Percentiles rank a stretch among this genome's conserved stretches.
Conservation (phyloP, 441 rosid species). For the Erysimum cheiri region DNA sequence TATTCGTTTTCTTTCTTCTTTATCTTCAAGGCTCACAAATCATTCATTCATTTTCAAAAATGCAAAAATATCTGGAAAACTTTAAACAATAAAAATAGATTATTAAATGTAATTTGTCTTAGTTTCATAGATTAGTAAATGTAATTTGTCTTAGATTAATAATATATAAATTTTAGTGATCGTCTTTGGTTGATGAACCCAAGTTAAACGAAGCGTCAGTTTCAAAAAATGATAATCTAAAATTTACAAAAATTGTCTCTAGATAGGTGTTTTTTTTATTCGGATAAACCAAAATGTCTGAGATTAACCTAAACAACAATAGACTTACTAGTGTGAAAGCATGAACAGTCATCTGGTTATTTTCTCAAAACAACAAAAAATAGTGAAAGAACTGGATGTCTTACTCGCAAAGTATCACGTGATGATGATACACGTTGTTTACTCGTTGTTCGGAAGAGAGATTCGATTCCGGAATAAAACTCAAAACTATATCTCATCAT, state of each 20-base stretch:
- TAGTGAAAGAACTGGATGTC: constrained; percentile 6
- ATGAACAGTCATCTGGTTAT: constrained; percentile 6
- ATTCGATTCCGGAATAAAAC: constrained; percentile 24
- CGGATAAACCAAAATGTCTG: background rate
- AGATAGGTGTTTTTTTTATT: background rate
- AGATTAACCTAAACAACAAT: background rate
- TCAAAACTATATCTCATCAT: constrained; percentile 24
- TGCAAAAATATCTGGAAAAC: constrained; percentile 11
- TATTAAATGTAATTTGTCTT: background rate
- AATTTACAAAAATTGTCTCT: background rate
- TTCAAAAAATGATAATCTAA: background rate
- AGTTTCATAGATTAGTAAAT: constrained; percentile 1
- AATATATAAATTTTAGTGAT: constrained; percentile 11
- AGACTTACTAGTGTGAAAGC: background rate
- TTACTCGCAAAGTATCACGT: constrained; percentile 38
- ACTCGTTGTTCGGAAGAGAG: constrained; percentile 30
- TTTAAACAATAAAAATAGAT: background rate
- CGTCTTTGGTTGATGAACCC: constrained; percentile 8
- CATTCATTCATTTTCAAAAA: background rate
- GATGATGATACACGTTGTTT: constrained; percentile 35
- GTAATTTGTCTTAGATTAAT: too few relatives aligned
- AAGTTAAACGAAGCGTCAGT: background rate
- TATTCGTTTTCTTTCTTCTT: constrained; percentile 38
- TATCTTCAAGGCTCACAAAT: constrained; percentile 29
- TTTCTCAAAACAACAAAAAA: background rate